Conservation (phyloP, 495 filamentous ascomycete genomes). For the Talaromyces proteolyticus region DNA sequence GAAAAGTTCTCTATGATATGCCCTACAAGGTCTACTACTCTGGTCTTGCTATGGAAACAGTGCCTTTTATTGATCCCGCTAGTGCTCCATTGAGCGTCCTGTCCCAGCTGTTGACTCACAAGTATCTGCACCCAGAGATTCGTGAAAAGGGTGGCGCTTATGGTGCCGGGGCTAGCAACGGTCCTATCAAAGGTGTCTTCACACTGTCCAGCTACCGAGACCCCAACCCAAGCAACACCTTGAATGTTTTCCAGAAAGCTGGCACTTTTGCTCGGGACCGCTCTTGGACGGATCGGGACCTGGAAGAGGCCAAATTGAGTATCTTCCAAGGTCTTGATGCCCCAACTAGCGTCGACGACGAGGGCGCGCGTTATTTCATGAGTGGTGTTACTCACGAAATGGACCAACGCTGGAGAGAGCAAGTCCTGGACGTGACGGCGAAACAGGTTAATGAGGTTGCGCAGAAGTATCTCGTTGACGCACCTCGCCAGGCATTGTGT, state of each 20-base stretch:
- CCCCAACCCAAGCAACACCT: slow-evolving; percentile 86
- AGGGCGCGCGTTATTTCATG: slow-evolving; percentile 81
- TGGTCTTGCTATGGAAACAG: slow-evolving; percentile 70
- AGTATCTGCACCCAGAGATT: slow-evolving; percentile 95
- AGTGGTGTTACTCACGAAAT: slow-evolving; percentile 82
- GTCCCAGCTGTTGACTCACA: slow-evolving; percentile 91
- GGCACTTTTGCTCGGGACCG: slow-evolving; percentile 81
- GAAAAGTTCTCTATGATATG: slow-evolving; percentile 84
- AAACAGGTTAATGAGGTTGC: slow-evolving; percentile 76
- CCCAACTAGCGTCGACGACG: slow-evolving; percentile 77
- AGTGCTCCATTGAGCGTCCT: slow-evolving; percentile 80
- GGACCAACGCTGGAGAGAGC: slow-evolving; percentile 79
- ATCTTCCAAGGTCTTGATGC: slow-evolving; percentile 97
- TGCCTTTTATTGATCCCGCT: slow-evolving; percentile 72
- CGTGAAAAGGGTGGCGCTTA: slow-evolving; percentile 97
- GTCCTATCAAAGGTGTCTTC: slow-evolving; percentile 74
- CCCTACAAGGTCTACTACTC: slow-evolving; percentile 98
- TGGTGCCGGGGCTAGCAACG: slow-evolving; percentile 82
- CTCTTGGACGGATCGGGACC: slow-evolving; percentile 76
- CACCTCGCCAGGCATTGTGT: slow-evolving; percentile 46
- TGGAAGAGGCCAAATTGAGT: slow-evolving; percentile 93
- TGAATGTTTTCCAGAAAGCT: slow-evolving; percentile 78
- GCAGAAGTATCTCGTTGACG: slow-evolving; percentile 73
- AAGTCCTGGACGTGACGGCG: slow-evolving; percentile 79
- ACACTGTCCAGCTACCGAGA: slow-evolving; percentile 96